Evolutionary conservation across 2,329 filamentous ascomycete species (phyloP).

Genomic region (Fusarium haematococcum): DNA sequence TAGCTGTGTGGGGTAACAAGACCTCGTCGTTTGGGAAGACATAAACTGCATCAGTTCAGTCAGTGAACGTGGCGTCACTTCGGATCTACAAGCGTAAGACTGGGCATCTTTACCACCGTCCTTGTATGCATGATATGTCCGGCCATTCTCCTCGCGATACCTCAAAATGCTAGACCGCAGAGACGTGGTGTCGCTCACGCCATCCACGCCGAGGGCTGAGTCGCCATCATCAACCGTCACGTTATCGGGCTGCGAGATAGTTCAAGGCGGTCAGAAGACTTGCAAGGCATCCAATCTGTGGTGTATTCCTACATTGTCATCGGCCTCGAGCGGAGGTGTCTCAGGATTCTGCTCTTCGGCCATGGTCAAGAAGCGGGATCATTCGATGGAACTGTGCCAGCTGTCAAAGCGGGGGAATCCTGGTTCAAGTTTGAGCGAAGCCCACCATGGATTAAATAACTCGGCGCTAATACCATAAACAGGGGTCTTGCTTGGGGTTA

Average conservation of each 20-base stretch:
- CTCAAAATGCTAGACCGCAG: conserved; percentile 15
- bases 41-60: conserved; percentile 7
- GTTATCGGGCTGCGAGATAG: neutral
- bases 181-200: conserved; percentile 5
- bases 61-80: neutral
- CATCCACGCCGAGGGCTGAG: conserved; percentile 11
- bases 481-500: neutral
- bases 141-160: conserved; percentile 18
- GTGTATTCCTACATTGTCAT: conserved; percentile 2
- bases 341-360: neutral
- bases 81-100: neutral
- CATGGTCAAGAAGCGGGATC: neutral
- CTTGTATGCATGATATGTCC: conserved; percentile 5
- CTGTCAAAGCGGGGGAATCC: neutral
- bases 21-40: conserved; percentile 31
- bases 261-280: neutral
- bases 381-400: neutral
- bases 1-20: neutral
- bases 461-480: neutral
- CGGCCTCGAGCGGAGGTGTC: neutral
- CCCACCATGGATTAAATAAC: neutral
- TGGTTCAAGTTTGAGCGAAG: neutral
- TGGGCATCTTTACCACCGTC: neutral
- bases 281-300: neutral
- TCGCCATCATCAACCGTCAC: conserved; percentile 11